Percentiles rank a stretch among this genome's conserved stretches.
Conservation (phyloP, 495 filamentous ascomycete species). For the Trypethelium eluteriae region DNA sequence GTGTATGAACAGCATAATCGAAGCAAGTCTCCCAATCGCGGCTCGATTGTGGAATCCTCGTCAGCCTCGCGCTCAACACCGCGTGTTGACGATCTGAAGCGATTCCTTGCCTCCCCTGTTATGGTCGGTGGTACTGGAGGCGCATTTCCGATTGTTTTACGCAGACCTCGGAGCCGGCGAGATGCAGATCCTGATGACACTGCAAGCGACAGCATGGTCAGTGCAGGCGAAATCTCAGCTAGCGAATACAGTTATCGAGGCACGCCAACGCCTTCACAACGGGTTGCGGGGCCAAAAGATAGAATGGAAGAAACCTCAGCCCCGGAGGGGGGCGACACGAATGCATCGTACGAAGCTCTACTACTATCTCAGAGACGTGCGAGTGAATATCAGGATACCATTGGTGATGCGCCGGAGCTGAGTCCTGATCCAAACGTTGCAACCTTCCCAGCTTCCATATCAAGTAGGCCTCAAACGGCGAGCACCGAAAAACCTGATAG, state of each 20-base stretch:
- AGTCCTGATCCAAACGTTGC: background rate
- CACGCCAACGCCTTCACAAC: background rate
- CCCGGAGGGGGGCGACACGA: background rate
- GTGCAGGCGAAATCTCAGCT: constrained; percentile 22
- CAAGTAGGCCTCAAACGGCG: constrained; percentile 5
- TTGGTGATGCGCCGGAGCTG: constrained; percentile 1
- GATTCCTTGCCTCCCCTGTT: constrained; percentile 51
- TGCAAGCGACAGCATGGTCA: constrained; percentile 32
- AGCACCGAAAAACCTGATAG: background rate
- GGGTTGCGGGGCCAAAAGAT: background rate
- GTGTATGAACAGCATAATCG: constrained; percentile 42
- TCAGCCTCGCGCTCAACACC: constrained; percentile 53
- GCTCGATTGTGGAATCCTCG: background rate
- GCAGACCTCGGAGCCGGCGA: constrained; percentile 11
- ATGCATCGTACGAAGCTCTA: background rate
- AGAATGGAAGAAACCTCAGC: background rate
- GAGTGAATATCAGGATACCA: constrained; percentile 7
- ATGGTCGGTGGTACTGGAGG: constrained; percentile 12
- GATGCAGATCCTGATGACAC: constrained; percentile 23
- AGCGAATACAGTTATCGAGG: constrained; percentile 17
- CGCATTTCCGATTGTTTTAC: background rate
- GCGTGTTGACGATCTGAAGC: constrained; percentile 82
- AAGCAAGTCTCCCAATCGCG: constrained; percentile 21
- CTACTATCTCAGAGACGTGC: background rate
- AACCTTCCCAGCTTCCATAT: background rate